These are phyloP conservation scores for Calonectria montana DNA, from an alignment of 2,329 filamentous ascomycete genomes.

Conservation along the genomic window DNA sequence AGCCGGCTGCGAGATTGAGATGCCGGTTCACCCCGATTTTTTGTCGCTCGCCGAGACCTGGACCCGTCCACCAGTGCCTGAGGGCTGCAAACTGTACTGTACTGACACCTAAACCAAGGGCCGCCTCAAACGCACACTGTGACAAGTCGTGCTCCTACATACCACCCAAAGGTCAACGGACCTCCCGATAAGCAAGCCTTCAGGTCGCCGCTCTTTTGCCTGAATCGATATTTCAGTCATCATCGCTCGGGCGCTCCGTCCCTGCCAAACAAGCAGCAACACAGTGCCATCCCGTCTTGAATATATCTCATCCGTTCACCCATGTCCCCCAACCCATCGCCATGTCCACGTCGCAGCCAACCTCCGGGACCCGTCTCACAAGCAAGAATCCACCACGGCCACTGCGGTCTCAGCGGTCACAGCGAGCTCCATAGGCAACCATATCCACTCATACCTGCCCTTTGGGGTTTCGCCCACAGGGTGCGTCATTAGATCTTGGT, in stretches of 20 bases:
- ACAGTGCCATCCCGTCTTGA: conserved; percentile 7
- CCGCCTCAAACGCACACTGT: conserved; percentile 9
- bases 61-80: conserved; percentile 33
- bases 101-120: background rate
- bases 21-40: conserved; percentile 51
- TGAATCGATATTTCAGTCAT: conserved; percentile 1
- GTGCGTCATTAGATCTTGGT: conserved; percentile 37
- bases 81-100: conserved; percentile 16
- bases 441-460: conserved; percentile 21
- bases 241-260: conserved; percentile 9
- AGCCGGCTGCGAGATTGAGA: conserved; percentile 44
- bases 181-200: background rate
- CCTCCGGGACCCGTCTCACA: conserved; percentile 27
- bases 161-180: conserved; percentile 3
- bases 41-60: conserved; percentile 46
- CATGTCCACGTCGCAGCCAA: conserved; percentile 23
- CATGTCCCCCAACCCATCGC: conserved; percentile 34
- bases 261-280: background rate
- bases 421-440: conserved; percentile 21
- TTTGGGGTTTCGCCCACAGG: conserved; percentile 27
- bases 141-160: background rate
- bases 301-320: conserved; percentile 32
- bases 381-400: conserved; percentile 24
- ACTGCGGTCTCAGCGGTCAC: conserved; percentile 30
- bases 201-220: background rate